phyloP scores from a whole-genome alignment of 768 basidiomycete species.

The Obba rivulosa region DNA sequence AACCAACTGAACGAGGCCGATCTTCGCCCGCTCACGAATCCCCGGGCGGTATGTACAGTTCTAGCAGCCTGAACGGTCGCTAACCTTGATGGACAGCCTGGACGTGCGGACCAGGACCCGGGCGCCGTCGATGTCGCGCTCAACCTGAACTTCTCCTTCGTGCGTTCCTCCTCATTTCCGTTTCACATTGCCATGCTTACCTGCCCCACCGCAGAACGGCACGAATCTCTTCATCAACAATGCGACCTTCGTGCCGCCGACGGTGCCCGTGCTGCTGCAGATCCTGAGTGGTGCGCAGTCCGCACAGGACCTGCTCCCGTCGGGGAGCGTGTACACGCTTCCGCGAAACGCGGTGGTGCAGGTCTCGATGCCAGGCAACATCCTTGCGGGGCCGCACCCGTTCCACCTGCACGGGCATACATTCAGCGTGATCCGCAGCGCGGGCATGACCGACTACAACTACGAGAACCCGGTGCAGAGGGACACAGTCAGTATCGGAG shows the following conservation, averaged over 20 bases:
- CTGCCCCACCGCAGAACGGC: constrained; percentile 5
- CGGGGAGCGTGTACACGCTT: constrained; percentile 41
- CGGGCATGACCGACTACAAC: constrained; percentile 27
- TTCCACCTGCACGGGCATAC: constrained; percentile 39
- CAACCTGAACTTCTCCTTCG: constrained; percentile 15
- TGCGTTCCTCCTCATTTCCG: constrained; percentile 6
- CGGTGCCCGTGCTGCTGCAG: constrained; percentile 51
- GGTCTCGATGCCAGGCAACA: constrained; percentile 39
- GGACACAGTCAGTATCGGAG: constrained; percentile 24
- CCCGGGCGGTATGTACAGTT: constrained; percentile 12
- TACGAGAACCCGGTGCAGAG: constrained; percentile 33
- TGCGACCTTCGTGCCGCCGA: constrained; percentile 33
- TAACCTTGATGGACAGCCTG: constrained; percentile 9
- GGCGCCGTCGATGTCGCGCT: constrained; percentile 14
- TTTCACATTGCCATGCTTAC: background rate
- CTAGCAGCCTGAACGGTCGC: background rate
- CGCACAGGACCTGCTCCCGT: constrained; percentile 45
- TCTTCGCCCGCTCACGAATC: constrained; percentile 17
- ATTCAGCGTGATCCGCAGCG: constrained; percentile 33
- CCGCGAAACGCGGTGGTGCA: constrained; percentile 43
- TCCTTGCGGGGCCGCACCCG: constrained; percentile 34
- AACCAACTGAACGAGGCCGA: constrained; percentile 10
- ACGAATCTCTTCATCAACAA: constrained; percentile 30
- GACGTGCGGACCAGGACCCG: constrained; percentile 3
- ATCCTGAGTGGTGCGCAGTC: constrained; percentile 48